Conservation (phyloP, 164 flowering plant genomes). For the Cinnamomum chago region DNA sequence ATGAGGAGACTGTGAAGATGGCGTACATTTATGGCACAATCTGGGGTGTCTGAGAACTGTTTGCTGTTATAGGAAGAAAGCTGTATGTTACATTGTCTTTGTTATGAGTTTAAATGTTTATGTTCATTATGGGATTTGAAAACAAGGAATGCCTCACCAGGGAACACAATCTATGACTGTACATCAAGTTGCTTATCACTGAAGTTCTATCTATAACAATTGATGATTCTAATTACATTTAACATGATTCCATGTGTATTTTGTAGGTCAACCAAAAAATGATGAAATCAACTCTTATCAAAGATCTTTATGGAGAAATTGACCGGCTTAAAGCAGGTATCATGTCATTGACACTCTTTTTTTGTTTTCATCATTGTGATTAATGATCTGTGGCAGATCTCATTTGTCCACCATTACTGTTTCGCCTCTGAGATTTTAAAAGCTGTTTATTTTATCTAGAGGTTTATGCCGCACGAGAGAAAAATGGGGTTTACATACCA, state of each 20-base stretch:
- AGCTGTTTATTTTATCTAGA: conserved; percentile 32
- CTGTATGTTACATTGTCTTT: not conserved
- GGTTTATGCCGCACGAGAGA: conserved; percentile 96
- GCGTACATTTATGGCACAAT: not conserved
- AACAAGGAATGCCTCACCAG: no score
- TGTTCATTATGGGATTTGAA: not conserved
- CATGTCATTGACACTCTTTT: not conserved
- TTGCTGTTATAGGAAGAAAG: not conserved
- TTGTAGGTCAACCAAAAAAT: conserved; percentile 91
- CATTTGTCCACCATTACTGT: not conserved
- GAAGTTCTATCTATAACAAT: not conserved
- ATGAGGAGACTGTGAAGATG: not conserved
- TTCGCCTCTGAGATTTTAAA: not conserved
- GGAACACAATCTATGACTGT: no score
- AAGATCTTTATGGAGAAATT: conserved; percentile 96
- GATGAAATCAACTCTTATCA: conserved; percentile 96
- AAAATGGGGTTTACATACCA: conserved; percentile 94
- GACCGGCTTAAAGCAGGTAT: conserved; percentile 90
- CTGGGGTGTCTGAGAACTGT: not conserved
- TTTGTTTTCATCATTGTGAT: not conserved
- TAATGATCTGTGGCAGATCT: not conserved
- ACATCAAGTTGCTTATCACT: no score
- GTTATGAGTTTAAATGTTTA: not conserved
- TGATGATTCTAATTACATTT: not conserved
- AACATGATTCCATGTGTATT: not conserved